Evolutionary conservation across 2,329 filamentous ascomycete species (phyloP).

Genomic region (Thelonectria olida): DNA sequence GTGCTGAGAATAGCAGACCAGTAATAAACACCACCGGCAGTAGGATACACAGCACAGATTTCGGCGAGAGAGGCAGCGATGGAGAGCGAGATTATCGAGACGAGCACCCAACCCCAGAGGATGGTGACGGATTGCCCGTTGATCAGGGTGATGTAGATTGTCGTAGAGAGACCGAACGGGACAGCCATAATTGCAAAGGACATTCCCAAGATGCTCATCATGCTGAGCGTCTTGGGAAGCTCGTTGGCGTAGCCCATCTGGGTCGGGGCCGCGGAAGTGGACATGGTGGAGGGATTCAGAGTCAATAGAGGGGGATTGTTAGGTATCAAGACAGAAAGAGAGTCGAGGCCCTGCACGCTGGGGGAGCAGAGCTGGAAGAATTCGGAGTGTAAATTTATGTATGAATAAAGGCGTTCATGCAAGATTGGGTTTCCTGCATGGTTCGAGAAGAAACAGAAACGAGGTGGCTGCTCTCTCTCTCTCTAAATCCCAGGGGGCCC

Average conservation of each 20-base stretch:
- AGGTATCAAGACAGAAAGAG: not conserved
- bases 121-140: conserved; percentile 76
- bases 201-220: conserved; percentile 57
- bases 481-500: not conserved
- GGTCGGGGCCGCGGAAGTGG: conserved; percentile 17
- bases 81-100: conserved; percentile 74
- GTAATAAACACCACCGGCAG: conserved; percentile 73
- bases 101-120: conserved; percentile 74
- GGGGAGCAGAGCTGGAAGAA: not conserved
- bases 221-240: conserved; percentile 58
- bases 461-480: not conserved
- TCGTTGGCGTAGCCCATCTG: conserved; percentile 58
- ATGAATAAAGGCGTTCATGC: conserved; percentile 16
- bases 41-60: conserved; percentile 72
- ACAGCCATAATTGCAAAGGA: conserved; percentile 60
- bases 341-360: not conserved
- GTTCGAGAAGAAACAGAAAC: conserved; percentile 8
- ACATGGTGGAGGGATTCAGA: conserved; percentile 9
- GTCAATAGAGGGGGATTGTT: not conserved
- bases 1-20: conserved; percentile 75
- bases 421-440: conserved; percentile 8
- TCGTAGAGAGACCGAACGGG: conserved; percentile 59
- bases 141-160: conserved; percentile 62
- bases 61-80: conserved; percentile 77
- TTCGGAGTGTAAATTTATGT: conserved; percentile 1